A percentile compares a stretch with the other conserved stretches of the same genome.
Evolutionary conservation across 441 rosid genomes (phyloP).

Genomic region (Croton laevigatus): DNA sequence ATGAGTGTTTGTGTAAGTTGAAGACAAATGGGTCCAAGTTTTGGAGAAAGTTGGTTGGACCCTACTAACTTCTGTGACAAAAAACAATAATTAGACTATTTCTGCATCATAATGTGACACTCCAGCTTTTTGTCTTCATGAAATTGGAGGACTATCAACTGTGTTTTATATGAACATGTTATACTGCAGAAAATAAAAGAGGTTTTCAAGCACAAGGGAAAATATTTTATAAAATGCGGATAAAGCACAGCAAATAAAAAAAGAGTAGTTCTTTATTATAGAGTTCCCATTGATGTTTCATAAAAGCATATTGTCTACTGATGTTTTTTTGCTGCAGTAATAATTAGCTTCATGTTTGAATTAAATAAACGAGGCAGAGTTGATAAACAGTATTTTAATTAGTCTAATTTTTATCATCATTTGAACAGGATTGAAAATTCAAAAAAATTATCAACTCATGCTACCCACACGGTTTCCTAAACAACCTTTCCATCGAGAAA

Average conservation of each 20-base stretch:
- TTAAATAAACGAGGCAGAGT: no score
- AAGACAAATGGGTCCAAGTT: slow-evolving; percentile 13
- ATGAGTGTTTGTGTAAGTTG: not conserved
- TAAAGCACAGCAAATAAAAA: not conserved
- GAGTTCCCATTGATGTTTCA: not conserved
- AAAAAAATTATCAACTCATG: no score
- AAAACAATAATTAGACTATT: not conserved
- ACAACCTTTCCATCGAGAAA: no score
- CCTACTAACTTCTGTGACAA: not conserved
- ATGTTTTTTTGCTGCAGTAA: no score
- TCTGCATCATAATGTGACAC: not conserved
- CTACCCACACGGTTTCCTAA: no score
- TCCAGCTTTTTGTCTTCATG: slow-evolving; percentile 3
- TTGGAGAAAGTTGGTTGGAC: not conserved
- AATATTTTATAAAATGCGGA: not conserved
- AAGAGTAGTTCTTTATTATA: not conserved
- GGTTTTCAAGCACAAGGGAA: not conserved
- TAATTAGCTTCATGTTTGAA: no score
- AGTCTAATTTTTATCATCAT: no score
- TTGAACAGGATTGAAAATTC: no score
- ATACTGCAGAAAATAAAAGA: not conserved
- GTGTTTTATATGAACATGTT: slow-evolving; percentile 1
- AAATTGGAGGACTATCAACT: not conserved
- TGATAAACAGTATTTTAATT: no score
- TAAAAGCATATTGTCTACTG: no score